Percentiles rank a stretch among this genome's conserved stretches.
phyloP scores from a whole-genome alignment of 2,329 filamentous ascomycete species.

The Aureobasidium sp. region DNA sequence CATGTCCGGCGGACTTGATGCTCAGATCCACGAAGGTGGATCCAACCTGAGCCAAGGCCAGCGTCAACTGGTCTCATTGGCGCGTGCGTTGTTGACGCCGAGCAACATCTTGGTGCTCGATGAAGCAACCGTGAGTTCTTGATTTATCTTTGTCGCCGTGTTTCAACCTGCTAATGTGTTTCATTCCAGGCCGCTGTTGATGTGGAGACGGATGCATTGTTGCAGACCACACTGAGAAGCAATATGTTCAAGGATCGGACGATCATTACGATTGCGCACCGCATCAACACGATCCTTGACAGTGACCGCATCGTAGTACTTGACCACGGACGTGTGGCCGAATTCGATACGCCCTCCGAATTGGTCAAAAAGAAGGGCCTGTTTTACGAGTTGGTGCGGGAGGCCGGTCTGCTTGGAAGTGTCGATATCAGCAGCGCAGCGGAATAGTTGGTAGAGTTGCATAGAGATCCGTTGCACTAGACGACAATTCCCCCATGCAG shows the following conservation, averaged over 20 bases:
- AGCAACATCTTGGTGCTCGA: constrained; percentile 96
- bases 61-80: constrained; percentile 85
- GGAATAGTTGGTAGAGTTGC: constrained; percentile 2
- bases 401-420: constrained; percentile 64
- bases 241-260: constrained; percentile 78
- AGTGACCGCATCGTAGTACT: constrained; percentile 88
- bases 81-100: constrained; percentile 85
- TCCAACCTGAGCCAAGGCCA: constrained; percentile 95
- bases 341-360: constrained; percentile 80
- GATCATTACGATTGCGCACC: constrained; percentile 96
- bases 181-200: constrained; percentile 53
- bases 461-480: background rate
- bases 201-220: constrained; percentile 57
- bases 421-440: constrained; percentile 17
- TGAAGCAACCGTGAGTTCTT: constrained; percentile 76
- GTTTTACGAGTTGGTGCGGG: constrained; percentile 86
- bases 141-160: constrained; percentile 37
- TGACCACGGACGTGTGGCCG: constrained; percentile 79
- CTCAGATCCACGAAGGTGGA: constrained; percentile 86
- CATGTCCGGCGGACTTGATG: constrained; percentile 87
- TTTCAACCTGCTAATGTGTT: constrained; percentile 7
- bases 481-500: constrained; percentile 2
- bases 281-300: constrained; percentile 92
- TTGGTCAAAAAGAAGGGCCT: constrained; percentile 67
- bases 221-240: constrained; percentile 56